A percentile compares a stretch with the other conserved stretches of the same genome.
Evolutionary conservation across 1,139 yeast species (phyloP).

Genomic region (Saccharomyces uvarum): DNA sequence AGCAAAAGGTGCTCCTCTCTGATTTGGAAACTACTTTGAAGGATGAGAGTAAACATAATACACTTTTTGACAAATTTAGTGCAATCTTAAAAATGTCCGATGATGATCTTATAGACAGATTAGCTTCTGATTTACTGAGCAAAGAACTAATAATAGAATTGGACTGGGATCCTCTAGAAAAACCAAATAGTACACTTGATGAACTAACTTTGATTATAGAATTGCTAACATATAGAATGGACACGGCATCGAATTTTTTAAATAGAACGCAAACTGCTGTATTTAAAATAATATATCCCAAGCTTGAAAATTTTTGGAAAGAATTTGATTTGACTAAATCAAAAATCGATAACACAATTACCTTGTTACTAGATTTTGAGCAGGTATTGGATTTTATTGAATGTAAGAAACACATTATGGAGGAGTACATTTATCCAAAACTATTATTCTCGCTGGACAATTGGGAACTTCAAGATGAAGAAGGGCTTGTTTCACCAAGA

Average conservation of each 20-base stretch:
- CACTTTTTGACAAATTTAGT: slow-evolving; percentile 2
- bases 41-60: not conserved
- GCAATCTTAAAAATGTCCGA: slow-evolving; percentile 10
- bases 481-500: slow-evolving; percentile 7
- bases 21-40: not conserved
- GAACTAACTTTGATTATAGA: slow-evolving; percentile 9
- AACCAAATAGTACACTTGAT: slow-evolving; percentile 2
- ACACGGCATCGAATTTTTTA: slow-evolving; percentile 9
- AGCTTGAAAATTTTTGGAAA: slow-evolving; percentile 11
- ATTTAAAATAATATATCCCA: slow-evolving; percentile 12
- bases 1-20: not conserved
- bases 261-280: slow-evolving; percentile 25
- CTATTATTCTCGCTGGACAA: slow-evolving; percentile 30
- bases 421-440: slow-evolving; percentile 34
- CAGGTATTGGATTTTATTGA: slow-evolving; percentile 33
- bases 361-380: slow-evolving; percentile 39
- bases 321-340: slow-evolving; percentile 9
- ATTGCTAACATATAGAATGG: slow-evolving; percentile 19
- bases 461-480: slow-evolving; percentile 31
- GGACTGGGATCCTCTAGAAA: not conserved
- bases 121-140: slow-evolving; percentile 8
- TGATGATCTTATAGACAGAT: slow-evolving; percentile 10
- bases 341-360: slow-evolving; percentile 23
- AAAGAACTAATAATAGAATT: slow-evolving; percentile 3
- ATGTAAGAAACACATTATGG: slow-evolving; percentile 23